A percentile compares a stretch with the other conserved stretches of the same genome.
phyloP scores from a whole-genome alignment of 768 basidiomycete species.

The Xerocomellus dryophilus region DNA sequence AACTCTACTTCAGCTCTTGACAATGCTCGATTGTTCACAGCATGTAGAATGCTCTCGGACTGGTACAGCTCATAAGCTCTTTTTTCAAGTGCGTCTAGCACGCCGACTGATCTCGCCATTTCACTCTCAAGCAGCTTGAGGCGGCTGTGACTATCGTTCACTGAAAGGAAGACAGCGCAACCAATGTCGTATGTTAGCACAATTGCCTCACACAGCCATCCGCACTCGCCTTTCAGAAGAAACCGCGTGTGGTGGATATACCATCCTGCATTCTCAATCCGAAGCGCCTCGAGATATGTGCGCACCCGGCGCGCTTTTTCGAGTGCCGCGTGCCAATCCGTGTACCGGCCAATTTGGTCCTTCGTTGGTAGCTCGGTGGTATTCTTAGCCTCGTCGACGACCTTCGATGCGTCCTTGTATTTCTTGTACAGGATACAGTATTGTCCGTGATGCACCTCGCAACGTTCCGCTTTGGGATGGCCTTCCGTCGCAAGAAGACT shows the following conservation, averaged over 20 bases:
- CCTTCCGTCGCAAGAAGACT: constrained; percentile 19
- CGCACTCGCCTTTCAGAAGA: constrained; percentile 27
- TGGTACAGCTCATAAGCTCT: constrained; percentile 17
- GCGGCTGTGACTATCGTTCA: constrained; percentile 28
- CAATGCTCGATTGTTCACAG: not conserved
- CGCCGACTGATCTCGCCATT: constrained; percentile 26
- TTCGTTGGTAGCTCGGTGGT: constrained; percentile 17
- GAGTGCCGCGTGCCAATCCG: constrained; percentile 11
- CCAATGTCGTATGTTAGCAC: too few species aligned
- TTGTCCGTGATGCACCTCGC: constrained; percentile 27
- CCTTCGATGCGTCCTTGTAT: constrained; percentile 30
- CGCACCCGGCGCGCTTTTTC: constrained; percentile 24
- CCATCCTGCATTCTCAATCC: constrained; percentile 31
- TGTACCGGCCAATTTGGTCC: constrained; percentile 12
- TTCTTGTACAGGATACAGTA: constrained; percentile 21
- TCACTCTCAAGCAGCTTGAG: constrained; percentile 29
- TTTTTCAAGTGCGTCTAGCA: constrained; percentile 15
- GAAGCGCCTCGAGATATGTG: constrained; percentile 33
- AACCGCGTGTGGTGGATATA: constrained; percentile 33
- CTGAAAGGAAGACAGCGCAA: constrained; percentile 5
- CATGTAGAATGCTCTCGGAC: not conserved
- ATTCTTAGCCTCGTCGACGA: constrained; percentile 21
- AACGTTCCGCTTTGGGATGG: constrained; percentile 15
- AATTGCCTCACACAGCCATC: too few species aligned
- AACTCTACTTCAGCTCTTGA: not conserved